Percentiles rank a stretch among this genome's conserved stretches.
phyloP scores from a whole-genome alignment of 2,329 filamentous ascomycete genomes.

The Fusarium solani-melongenae region DNA sequence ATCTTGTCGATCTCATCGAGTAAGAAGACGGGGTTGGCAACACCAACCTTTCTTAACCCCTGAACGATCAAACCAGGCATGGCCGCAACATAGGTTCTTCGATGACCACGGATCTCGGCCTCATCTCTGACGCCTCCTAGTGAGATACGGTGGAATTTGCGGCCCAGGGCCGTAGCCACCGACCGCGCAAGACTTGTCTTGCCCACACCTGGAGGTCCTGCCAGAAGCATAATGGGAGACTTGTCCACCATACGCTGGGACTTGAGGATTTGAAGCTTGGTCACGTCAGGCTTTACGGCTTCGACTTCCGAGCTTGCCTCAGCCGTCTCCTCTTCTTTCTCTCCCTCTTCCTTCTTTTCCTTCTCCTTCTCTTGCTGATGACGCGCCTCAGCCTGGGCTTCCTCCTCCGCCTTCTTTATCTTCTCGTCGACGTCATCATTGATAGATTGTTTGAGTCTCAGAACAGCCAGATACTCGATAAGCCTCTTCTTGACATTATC shows the following conservation, averaged over 20 bases:
- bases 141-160: constrained; percentile 97
- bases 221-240: constrained; percentile 92
- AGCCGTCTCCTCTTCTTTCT: constrained; percentile 11
- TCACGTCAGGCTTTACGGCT: constrained; percentile 52
- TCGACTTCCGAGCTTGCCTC: constrained; percentile 39
- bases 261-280: constrained; percentile 80
- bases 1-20: constrained; percentile 99
- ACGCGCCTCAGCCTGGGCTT: constrained; percentile 51
- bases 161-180: constrained; percentile 88
- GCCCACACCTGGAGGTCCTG: constrained; percentile 92
- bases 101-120: constrained; percentile 94
- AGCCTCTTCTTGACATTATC: constrained; percentile 98
- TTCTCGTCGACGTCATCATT: constrained; percentile 86
- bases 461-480: constrained; percentile 94
- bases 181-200: constrained; percentile 97
- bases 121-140: constrained; percentile 96
- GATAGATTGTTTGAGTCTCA: constrained; percentile 91
- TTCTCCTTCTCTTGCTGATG: constrained; percentile 30
- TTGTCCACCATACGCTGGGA: constrained; percentile 91
- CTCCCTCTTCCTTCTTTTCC: not conserved
- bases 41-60: constrained; percentile 93
- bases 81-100: constrained; percentile 96
- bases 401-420: constrained; percentile 74
- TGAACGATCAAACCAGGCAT: constrained; percentile 97
- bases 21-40: constrained; percentile 93